Evolutionary conservation across 2,329 filamentous ascomycete species (phyloP), one percentile per base, ranked within the genome.

Genomic region (Aspergillus aculeatus): DNA sequence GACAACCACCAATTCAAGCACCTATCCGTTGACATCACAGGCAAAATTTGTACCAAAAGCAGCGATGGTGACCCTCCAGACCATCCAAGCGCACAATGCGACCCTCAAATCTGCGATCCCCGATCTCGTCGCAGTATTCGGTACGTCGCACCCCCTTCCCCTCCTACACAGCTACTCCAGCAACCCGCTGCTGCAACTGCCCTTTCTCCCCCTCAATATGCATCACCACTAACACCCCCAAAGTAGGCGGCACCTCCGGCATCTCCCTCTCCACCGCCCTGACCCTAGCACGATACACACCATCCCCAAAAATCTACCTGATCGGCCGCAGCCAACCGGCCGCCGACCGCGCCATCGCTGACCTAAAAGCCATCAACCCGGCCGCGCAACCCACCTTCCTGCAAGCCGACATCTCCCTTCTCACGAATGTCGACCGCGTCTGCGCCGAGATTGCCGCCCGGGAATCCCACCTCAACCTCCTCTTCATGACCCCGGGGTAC

Each of bases 231-330:
- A 44, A 44, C 14, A 4, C 16, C 14, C 38, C n/a, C 1, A 44
- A 44, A 68, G 66, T 82, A 3, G 82, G 83, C 49, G 83, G 78
- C 44, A 86, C 82, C 1, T 77, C 77, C 26, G 83, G 83, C 23
- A 83, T 85, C 54, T 81, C 82, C 11, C 76, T 82, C 63, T 68
- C 75, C 9, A 78, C 82, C 0, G 69, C 84, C 26, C 80, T 78
- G 57, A 68, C 75, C n/a, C 80, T 84, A 51, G 74, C 77, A 19
- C 75, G 77, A 47, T 65, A 77, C 38, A 70, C 78, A 1, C 55
- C 62, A 1, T 69, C 66, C 0, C 82, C 83, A 0, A 78, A 71
- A 23, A 76, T 84, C 52, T 86, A 86, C 69, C 76, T 84, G 32
- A 64, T 85, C 24, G 82, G 83, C 0, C 77, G 83, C 3, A 71